phyloP scores from a whole-genome alignment of 2,329 filamentous ascomycete genomes.

The Aspergillus fructus region DNA sequence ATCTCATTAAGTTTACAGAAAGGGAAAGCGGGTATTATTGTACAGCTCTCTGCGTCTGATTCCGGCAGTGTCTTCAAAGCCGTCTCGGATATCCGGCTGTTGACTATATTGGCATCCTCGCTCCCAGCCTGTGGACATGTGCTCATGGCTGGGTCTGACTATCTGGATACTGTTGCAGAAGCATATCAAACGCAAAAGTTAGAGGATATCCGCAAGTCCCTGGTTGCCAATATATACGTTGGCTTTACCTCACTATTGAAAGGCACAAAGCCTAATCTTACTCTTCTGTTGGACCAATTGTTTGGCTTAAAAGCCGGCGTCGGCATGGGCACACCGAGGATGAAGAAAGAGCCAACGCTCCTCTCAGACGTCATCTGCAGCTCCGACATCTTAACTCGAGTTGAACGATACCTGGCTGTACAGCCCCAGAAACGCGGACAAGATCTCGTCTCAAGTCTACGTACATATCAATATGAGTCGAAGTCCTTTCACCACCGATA shows the following conservation, averaged over 20 bases:
- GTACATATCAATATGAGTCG: constrained; percentile 39
- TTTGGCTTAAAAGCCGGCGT: constrained; percentile 75
- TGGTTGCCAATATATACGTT: constrained; percentile 73
- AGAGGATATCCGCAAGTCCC: constrained; percentile 60
- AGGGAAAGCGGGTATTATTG: constrained; percentile 35
- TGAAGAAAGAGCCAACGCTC: constrained; percentile 56
- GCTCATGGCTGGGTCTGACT: constrained; percentile 83
- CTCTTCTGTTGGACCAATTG: constrained; percentile 76
- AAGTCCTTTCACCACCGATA: constrained; percentile 39
- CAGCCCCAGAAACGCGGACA: constrained; percentile 43
- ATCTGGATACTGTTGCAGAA: constrained; percentile 69
- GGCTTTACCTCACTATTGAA: constrained; percentile 71
- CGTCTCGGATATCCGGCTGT: constrained; percentile 30
- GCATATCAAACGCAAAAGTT: constrained; percentile 56
- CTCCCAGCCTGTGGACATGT: constrained; percentile 52
- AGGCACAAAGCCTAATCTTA: constrained; percentile 65
- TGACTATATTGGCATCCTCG: constrained; percentile 41
- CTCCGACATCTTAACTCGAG: constrained; percentile 65
- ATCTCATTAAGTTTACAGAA: constrained; percentile 39
- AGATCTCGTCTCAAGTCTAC: constrained; percentile 40
- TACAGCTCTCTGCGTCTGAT: constrained; percentile 24
- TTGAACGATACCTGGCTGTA: constrained; percentile 35
- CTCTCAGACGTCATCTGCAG: constrained; percentile 77
- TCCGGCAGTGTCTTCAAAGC: constrained; percentile 17
- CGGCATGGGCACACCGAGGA: constrained; percentile 55